These are phyloP conservation scores for Aspergillus saccharolyticus DNA, from an alignment of 495 filamentous ascomycete genomes.

Conservation along the genomic window DNA sequence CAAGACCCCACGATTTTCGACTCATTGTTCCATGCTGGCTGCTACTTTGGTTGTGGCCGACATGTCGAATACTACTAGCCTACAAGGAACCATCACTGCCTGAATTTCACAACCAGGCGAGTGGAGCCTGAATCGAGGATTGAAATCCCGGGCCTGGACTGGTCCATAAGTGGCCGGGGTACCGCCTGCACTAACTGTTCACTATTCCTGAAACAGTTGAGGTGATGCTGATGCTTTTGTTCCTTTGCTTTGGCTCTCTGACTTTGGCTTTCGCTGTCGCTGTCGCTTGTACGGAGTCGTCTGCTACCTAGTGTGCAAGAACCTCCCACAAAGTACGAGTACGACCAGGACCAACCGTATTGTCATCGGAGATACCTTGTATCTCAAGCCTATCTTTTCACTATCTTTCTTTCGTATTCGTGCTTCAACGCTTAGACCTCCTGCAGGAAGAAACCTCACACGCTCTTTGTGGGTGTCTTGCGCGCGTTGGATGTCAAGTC, in stretches of 20 bases:
- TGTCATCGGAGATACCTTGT: neutral
- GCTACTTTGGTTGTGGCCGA: neutral
- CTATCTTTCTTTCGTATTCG: neutral
- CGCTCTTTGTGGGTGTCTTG: too few relatives aligned
- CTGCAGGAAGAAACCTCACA: neutral
- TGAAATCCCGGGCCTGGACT: conserved; percentile 21
- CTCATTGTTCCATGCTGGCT: neutral
- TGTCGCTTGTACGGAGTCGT: conserved; percentile 1
- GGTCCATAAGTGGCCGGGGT: conserved; percentile 14
- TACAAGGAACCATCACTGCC: neutral
- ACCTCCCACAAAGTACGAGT: neutral
- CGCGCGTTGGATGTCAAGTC: too few relatives aligned
- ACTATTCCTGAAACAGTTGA: neutral
- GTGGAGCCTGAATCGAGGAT: conserved; percentile 20
- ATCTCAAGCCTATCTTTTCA: neutral
- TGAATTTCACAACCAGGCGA: conserved; percentile 7
- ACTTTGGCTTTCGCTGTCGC: neutral
- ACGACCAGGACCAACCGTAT: neutral
- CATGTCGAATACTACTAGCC: conserved; percentile 18
- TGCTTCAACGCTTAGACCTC: neutral
- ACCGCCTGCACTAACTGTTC: neutral
- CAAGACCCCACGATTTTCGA: neutral
- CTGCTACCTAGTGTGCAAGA: neutral
- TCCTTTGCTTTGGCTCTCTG: too few relatives aligned
- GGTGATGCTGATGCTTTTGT: neutral